Base-by-base conservation (phyloP, 2,329 filamentous ascomycete genomes). In the Penicillium sclerotiorum region DNA sequence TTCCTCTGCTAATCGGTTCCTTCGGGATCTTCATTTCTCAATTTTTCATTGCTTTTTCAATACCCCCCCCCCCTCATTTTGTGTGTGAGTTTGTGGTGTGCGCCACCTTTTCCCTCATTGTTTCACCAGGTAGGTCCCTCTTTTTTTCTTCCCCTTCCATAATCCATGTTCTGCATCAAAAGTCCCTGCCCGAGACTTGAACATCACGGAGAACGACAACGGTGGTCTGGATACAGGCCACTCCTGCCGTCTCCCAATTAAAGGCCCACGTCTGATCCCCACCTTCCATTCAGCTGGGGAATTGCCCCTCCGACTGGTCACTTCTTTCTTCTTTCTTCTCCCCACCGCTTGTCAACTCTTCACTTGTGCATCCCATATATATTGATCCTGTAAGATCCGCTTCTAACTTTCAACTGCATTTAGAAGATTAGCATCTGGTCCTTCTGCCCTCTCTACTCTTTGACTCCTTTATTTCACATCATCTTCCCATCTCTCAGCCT, bases 181-280 rank as follows among this genome's bases (percentile, higher is more conserved):
- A 22, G 18, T 18, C 40, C 39, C 18, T 45, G 27, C 41, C 45
- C 47, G 41, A 49, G 28, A 49, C 47, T 27, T 20, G 12, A n/a
- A n/a, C 33, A 12, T 27, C 21, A 7, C n/a, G 25, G 15, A 40
- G 27, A 40, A n/a, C n/a, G n/a, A 33, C 15, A 18, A 3, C 17
- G 17, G 36, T 42, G 8, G 39, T 30, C 30, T 42, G 30, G 15
- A 39, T 12, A 21, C 5, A 13, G 13, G 6, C 23, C 18, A 15
- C 25, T 18, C 11, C 33, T 43, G 11, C n/a, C 25, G 47, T 49
- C 50, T 58, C 53, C 61, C 60, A 65, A n/a, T n/a, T 65, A 56
- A 63, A 54, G 33, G 52, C 58, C 50, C 57, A 38, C 49, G 40
- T 6, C 30, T 47, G 42, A 60, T 63, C 59, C 53, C 59, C 62